Conservation (phyloP, 257 asterid species). For the Ophiorrhiza pumila region DNA sequence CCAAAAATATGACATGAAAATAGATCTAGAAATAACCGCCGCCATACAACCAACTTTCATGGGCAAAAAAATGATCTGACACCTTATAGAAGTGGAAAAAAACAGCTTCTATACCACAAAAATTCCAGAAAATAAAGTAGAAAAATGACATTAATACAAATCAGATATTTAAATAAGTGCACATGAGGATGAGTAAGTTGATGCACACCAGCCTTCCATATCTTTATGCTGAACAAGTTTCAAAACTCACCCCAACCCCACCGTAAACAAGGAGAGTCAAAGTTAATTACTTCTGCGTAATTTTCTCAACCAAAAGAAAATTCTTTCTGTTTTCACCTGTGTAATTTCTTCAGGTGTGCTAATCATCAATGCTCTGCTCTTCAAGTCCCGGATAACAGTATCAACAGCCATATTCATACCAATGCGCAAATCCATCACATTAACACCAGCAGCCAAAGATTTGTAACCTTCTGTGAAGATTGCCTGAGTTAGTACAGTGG, state of each 20-base stretch:
- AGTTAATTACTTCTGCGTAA: neutral
- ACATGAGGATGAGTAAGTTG: neutral
- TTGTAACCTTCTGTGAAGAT: conserved; percentile 89
- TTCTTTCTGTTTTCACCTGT: conserved; percentile 46
- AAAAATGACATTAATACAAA: neutral
- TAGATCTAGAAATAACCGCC: neutral
- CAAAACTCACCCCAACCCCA: too few relatives aligned
- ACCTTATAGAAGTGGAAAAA: neutral
- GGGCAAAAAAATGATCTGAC: neutral
- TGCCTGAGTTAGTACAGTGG: conserved; percentile 86
- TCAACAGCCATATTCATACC: conserved; percentile 82
- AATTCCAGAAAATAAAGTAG: neutral
- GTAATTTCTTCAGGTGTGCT: conserved; percentile 89
- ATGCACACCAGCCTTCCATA: neutral
- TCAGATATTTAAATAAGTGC: neutral
- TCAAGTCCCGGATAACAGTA: conserved; percentile 74
- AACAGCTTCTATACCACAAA: neutral
- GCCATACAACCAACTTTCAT: neutral
- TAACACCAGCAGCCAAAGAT: conserved; percentile 78
- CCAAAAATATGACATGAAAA: too few relatives aligned
- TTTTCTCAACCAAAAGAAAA: neutral
- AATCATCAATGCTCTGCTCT: conserved; percentile 80
- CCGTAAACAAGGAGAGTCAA: neutral
- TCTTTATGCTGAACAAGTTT: neutral
- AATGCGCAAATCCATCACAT: conserved; percentile 84